Base-by-base conservation (phyloP, 2,329 filamentous ascomycete genomes). In the Daldinia eschscholtzii region DNA sequence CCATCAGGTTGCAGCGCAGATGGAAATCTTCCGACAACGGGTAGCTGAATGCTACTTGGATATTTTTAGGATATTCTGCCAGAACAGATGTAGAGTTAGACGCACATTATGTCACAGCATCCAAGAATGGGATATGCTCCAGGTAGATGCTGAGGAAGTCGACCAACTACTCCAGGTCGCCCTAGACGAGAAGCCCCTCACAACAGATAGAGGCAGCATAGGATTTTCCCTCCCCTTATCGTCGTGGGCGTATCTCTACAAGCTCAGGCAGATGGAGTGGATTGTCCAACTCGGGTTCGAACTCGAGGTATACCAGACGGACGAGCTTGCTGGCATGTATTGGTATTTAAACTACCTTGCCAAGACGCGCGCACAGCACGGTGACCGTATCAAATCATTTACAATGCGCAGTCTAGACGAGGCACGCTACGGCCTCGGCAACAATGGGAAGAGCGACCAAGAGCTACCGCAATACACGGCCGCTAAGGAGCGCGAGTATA, bases 261-360 rank as follows among this genome's bases (percentile, higher is more conserved):
- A 98, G 79, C 85, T 98, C n/a, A 88, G 88, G 33, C 89, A 95
- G 75, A 93, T 98, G 86, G 91, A 95, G 77, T 92, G 90, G 84
- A 91, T 97, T 52, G 86, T 98, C 15, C 92, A 98, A 76, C 88
- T 98, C 35, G 96, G 97, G 12, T 98, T 99, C 79, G 96, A 99
- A 80, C 89, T 98, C 12, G 91, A 95, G 48, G 88, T 97, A 9
- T 98, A 98, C 79, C 90, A 95, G 60, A 86, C 89, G 0, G 92
- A 97, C 78, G 96, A 99, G 79, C 85, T 96, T 9, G 87, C 90
- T 0, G 90, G 89, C 26, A 97, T 98, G 92, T 98, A 98, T 79
- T 96, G 92, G 89, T 94, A 97, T 78, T 82, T 97, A 70, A 88
- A 92, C 73, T 88, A 93, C 81, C 82, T 97, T 66, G 84, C 92